A percentile compares a stretch with the other conserved stretches of the same genome.
Evolutionary conservation across 2,329 filamentous ascomycete genomes (phyloP).

Genomic region (Cadophora sp.): DNA sequence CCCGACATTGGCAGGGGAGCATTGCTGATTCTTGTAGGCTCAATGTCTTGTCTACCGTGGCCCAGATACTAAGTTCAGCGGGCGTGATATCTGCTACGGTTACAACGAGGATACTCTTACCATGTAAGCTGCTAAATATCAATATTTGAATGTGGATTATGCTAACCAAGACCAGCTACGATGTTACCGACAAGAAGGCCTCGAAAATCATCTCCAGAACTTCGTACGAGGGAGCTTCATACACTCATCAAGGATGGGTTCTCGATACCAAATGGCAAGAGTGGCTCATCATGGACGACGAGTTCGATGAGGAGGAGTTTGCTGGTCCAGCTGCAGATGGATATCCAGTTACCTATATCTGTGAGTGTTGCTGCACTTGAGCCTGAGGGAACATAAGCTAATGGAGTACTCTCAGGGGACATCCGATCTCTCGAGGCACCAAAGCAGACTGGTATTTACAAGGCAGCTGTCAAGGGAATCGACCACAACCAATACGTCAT

Average conservation of each 20-base stretch:
- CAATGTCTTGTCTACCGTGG: conserved; percentile 48
- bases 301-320: conserved; percentile 52
- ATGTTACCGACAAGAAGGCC: conserved; percentile 49
- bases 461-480: conserved; percentile 48
- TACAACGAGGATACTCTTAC: conserved; percentile 47
- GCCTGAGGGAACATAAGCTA: no score
- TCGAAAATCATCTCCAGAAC: conserved; percentile 55
- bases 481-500: conserved; percentile 56
- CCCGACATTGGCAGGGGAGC: background rate
- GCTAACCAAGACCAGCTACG: conserved; percentile 47
- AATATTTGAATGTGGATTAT: no score
- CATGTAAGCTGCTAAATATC: background rate
- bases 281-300: conserved; percentile 29
- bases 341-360: conserved; percentile 58
- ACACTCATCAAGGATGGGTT: conserved; percentile 57
- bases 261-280: conserved; percentile 27
- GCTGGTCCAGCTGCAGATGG: conserved; percentile 51
- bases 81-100: conserved; percentile 35
- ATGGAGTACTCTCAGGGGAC: conserved; percentile 44
- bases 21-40: conserved; percentile 46
- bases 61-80: conserved; percentile 36
- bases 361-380: conserved; percentile 33
- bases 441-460: conserved; percentile 52
- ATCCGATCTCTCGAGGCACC: conserved; percentile 50
- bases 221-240: conserved; percentile 55